These are phyloP conservation scores for Leishmania martiniquensis DNA, from an alignment of 208 protist species.

Conservation along the genomic window DNA sequence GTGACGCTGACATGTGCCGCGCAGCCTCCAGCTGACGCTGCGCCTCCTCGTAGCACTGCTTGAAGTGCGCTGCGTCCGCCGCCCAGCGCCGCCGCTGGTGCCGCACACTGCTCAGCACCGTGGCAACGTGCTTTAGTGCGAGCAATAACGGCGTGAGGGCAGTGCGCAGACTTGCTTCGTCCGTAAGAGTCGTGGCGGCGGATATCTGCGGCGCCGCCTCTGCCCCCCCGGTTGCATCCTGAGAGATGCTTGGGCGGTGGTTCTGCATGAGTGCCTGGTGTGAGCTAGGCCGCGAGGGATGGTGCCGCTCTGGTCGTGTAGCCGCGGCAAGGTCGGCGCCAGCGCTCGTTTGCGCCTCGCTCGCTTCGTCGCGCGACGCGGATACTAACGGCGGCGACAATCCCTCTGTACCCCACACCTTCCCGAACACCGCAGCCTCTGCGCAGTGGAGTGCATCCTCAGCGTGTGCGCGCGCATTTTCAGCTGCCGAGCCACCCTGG, in stretches of 20 bases:
- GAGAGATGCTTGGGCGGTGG: neutral
- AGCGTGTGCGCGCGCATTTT: neutral
- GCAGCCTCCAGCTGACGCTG: conserved; percentile 11
- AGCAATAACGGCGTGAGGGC: conserved; percentile 22
- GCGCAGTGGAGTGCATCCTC: conserved; percentile 19
- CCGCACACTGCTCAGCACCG: conserved; percentile 18
- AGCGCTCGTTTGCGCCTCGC: neutral
- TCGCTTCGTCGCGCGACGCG: neutral
- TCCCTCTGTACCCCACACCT: neutral
- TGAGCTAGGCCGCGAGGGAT: neutral
- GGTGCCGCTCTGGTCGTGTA: conserved; percentile 6
- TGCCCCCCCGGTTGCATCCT: neutral
- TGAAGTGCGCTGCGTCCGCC: conserved; percentile 6
- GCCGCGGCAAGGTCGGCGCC: neutral
- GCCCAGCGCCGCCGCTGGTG: conserved; percentile 11
- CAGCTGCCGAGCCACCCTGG: neutral
- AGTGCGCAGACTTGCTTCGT: conserved; percentile 16
- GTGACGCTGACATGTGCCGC: neutral
- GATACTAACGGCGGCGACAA: neutral
- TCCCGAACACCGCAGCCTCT: conserved; percentile 9
- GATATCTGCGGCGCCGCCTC: neutral
- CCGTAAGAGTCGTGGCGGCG: neutral
- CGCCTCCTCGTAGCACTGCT: neutral
- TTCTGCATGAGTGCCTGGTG: conserved; percentile 9
- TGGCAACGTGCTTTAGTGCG: conserved; percentile 24